Percentiles rank a stretch among this genome's conserved stretches.
Evolutionary conservation across 139 green algal genomes (phyloP).

Genomic region (Chlamydomonas sphaeroides): DNA sequence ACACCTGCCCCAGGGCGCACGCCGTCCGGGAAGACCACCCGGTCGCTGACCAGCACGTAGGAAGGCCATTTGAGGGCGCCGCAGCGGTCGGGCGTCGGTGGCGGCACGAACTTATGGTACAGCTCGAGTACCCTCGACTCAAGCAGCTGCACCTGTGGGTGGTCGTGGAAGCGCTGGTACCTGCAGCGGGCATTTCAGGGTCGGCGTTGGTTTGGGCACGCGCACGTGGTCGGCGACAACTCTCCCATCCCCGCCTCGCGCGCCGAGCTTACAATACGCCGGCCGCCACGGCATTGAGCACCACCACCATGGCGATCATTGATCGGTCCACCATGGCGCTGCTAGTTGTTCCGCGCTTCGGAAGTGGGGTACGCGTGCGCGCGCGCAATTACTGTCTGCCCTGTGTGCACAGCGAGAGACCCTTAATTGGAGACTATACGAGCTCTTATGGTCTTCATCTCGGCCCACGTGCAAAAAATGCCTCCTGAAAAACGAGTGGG

Average conservation of each 20-base stretch:
- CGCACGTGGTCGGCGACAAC: too few relatives aligned
- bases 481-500: too few relatives aligned
- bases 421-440: too few relatives aligned
- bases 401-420: too few relatives aligned
- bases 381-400: too few relatives aligned
- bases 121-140: constrained; percentile 11
- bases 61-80: constrained; percentile 50
- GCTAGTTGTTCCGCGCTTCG: too few relatives aligned
- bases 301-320: not conserved
- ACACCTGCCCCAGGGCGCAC: constrained; percentile 58
- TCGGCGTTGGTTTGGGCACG: too few relatives aligned
- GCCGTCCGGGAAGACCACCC: constrained; percentile 56
- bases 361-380: too few relatives aligned
- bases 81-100: constrained; percentile 31
- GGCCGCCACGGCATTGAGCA: constrained; percentile 28
- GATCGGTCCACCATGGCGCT: not conserved
- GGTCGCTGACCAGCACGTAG: constrained; percentile 53
- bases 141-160: constrained; percentile 15
- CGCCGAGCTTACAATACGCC: constrained; percentile 21
- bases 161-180: constrained; percentile 50
- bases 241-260: too few relatives aligned
- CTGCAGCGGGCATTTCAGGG: not conserved
- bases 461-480: too few relatives aligned
- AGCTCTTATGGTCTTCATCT: too few relatives aligned
- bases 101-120: constrained; percentile 23